Base-by-base conservation (phyloP, 257 asterid genomes). In the Nicotiana tabacum region DNA sequence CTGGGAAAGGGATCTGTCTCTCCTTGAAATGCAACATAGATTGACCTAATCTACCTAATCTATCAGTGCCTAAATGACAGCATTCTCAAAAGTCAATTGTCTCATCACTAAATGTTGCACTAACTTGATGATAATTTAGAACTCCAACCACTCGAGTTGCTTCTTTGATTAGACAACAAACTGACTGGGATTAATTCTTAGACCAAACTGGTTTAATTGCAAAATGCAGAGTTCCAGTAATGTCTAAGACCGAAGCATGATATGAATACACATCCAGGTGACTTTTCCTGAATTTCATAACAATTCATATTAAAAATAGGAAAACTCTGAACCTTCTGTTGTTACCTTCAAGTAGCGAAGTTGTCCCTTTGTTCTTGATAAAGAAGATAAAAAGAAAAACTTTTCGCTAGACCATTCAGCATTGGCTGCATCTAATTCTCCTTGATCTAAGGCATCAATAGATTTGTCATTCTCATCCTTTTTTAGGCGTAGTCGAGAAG, bases 331-430 rank as follows among this genome's bases (percentile, higher is more conserved):
- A 74, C 39, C 64, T 74, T 51, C 60, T 46, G 62, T 81, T 70
- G 48, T 79, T 89, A 94, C 99, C 98, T 93, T 92, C 90, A 96
- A 93, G 89, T 93, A 96, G 80, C 99, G 98, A 80, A 96, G 97
- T 86, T 96, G 98, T 82, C 98, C 98, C 87, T 89, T 94, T 85
- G 90, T 86, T 58, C 96, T 97, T 9, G 94, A 89, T 86, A 96
- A 82, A 80, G 91, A 89, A 88, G 93, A 91, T 87, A 83, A 67
- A 17, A 94, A 97, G 39, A 96, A 81, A 87, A 96, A 93, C 86
- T 96, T 96, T 79, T 96, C 98, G 67, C 97, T 88, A 62, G 98
- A 94, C 88, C 91, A 92, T 89, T 93, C 93, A 82, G 89, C 92
- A 85, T 90, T 92, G 85, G 98, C 97, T 46, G 58, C 86, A 88